These are phyloP conservation scores for Cymbopogon flexuosus DNA, from an alignment of 202 grass and related monocot species.

Conservation along the genomic window DNA sequence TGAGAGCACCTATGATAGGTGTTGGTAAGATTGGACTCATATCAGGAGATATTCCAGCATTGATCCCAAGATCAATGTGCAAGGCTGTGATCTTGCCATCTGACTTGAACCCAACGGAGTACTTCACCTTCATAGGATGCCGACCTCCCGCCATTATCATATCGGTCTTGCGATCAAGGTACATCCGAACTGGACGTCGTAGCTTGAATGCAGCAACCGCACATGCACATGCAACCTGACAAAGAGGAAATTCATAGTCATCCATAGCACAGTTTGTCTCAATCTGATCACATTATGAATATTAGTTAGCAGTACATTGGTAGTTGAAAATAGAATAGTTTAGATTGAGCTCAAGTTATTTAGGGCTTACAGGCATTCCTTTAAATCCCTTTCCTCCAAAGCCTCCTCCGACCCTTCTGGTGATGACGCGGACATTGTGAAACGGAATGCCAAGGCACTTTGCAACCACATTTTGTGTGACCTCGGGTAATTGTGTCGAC, in stretches of 20 bases:
- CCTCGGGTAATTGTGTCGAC: conserved; percentile 45
- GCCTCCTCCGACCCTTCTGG: conserved; percentile 66
- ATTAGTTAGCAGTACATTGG: not conserved
- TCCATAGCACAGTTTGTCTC: not conserved
- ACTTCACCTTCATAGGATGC: conserved; percentile 75
- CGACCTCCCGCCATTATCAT: conserved; percentile 76
- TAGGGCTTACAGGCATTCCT: conserved; percentile 39
- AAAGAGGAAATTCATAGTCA: not conserved
- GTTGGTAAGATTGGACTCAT: conserved; percentile 8
- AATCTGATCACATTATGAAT: not conserved
- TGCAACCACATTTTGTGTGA: conserved; percentile 45
- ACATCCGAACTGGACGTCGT: conserved; percentile 66
- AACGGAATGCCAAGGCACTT: conserved; percentile 66
- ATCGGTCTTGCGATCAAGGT: conserved; percentile 76
- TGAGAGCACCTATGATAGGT: conserved; percentile 46
- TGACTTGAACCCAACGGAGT: conserved; percentile 74
- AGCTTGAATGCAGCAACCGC: conserved; percentile 68
- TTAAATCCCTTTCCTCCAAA: conserved; percentile 75
- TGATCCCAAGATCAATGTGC: conserved; percentile 56
- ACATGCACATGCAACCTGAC: conserved; percentile 55
- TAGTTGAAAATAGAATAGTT: not conserved
- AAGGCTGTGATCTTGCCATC: conserved; percentile 73
- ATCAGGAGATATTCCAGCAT: conserved; percentile 60
- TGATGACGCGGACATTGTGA: conserved; percentile 69
- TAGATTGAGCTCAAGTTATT: not conserved